Evolutionary conservation across 768 basidiomycete genomes (phyloP).

Genomic region (Pleurotus ostreatus): DNA sequence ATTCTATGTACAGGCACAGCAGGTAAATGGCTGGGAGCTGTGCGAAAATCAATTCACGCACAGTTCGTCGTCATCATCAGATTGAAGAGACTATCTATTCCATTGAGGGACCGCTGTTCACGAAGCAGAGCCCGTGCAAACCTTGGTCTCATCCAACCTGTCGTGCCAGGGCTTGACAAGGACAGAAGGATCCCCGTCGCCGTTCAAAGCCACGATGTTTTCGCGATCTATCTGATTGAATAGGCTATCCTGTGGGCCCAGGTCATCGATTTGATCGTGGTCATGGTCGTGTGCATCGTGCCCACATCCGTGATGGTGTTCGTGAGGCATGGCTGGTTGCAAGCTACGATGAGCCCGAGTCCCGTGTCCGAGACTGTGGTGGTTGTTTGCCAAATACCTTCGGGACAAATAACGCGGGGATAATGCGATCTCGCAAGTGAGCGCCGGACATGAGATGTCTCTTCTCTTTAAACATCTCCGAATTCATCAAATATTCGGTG

Average conservation of each 20-base stretch:
- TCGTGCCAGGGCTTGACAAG: slow-evolving; percentile 88
- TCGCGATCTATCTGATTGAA: slow-evolving; percentile 71
- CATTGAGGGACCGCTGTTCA: too few relatives aligned
- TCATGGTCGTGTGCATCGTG: slow-evolving; percentile 57
- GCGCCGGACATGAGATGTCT: slow-evolving; percentile 46
- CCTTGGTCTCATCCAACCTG: slow-evolving; percentile 65
- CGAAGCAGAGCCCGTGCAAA: slow-evolving; percentile 26
- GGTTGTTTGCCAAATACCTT: slow-evolving; percentile 1
- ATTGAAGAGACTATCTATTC: slow-evolving; percentile 65
- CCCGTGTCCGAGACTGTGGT: too few relatives aligned
- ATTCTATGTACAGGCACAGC: slow-evolving; percentile 43
- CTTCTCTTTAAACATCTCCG: slow-evolving; percentile 83
- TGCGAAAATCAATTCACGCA: slow-evolving; percentile 24
- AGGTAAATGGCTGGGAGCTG: background rate
- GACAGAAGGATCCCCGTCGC: slow-evolving; percentile 39
- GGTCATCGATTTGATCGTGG: slow-evolving; percentile 46
- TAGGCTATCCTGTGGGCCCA: slow-evolving; percentile 66
- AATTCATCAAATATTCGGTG: slow-evolving; percentile 89
- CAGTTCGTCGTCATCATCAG: slow-evolving; percentile 91
- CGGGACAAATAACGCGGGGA: slow-evolving; percentile 5
- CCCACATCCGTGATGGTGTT: slow-evolving; percentile 51
- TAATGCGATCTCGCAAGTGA: background rate
- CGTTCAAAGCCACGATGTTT: slow-evolving; percentile 82
- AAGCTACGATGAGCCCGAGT: too few relatives aligned
- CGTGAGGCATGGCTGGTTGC: slow-evolving; percentile 28